phyloP scores from a whole-genome alignment of 768 basidiomycete genomes.

The Tylopilus balloui region DNA sequence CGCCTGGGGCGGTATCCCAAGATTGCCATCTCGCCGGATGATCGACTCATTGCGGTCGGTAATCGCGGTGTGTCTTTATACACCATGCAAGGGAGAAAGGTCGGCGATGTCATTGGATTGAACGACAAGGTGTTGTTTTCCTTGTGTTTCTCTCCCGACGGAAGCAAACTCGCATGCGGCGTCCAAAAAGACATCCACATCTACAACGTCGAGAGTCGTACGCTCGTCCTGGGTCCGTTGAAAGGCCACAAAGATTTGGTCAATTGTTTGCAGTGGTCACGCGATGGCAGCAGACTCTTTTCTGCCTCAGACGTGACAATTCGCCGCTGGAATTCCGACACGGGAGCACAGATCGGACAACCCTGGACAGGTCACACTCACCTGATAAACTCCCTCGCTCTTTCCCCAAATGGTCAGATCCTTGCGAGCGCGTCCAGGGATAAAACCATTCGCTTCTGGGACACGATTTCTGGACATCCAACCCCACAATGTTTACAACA shows the following conservation, averaged over 20 bases:
- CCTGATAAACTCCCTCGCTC: background rate
- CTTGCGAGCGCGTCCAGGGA: slow-evolving; percentile 11
- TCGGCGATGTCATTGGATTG: too few species aligned
- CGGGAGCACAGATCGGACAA: background rate
- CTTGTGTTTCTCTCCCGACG: too few species aligned
- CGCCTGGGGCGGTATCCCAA: too few species aligned
- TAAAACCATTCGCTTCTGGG: slow-evolving; percentile 8
- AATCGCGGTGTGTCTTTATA: too few species aligned
- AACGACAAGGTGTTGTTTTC: too few species aligned
- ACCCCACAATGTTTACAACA: background rate
- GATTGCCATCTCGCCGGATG: too few species aligned
- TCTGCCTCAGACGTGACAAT: slow-evolving; percentile 7
- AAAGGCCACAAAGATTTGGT: background rate
- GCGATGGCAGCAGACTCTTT: slow-evolving; percentile 1
- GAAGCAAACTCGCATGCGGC: too few species aligned
- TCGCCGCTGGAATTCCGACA: slow-evolving; percentile 2
- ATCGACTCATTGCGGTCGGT: too few species aligned
- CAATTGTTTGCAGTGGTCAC: background rate
- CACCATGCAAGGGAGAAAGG: too few species aligned
- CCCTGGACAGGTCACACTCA: background rate
- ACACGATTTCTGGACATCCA: background rate
- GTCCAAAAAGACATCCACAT: too few species aligned
- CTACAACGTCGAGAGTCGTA: too few species aligned
- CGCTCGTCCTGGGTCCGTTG: background rate
- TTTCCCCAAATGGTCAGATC: slow-evolving; percentile 1